Evolutionary conservation across 2,329 filamentous ascomycete species (phyloP).

Genomic region (Pseudogymnoascus pannorum): DNA sequence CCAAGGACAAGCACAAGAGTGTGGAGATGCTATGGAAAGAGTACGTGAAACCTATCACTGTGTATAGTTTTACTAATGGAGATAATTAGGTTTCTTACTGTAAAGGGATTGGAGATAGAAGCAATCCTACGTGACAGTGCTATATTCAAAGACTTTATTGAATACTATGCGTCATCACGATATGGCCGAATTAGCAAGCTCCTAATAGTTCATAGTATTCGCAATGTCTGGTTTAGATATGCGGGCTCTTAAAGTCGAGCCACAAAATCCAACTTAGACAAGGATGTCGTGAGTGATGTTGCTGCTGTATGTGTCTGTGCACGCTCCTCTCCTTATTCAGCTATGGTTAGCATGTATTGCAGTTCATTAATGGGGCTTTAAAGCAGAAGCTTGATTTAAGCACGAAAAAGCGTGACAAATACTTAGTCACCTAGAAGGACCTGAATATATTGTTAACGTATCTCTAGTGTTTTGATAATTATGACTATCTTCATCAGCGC

Average conservation of each 20-base stretch:
- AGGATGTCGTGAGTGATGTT: neutral
- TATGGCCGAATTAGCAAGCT: neutral
- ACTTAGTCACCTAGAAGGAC: neutral
- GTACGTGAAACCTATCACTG: neutral
- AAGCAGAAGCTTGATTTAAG: neutral
- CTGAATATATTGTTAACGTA: neutral
- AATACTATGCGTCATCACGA: constrained; percentile 10
- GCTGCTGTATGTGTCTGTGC: neutral
- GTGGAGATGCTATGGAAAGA: neutral
- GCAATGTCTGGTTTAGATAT: neutral
- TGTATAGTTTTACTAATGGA: neutral
- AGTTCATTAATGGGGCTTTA: neutral
- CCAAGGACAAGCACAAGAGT: neutral
- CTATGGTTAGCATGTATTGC: neutral
- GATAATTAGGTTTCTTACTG: neutral
- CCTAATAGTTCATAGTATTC: neutral
- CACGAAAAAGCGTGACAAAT: neutral
- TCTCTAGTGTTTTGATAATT: neutral
- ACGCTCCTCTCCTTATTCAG: neutral
- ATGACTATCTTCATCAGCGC: neutral
- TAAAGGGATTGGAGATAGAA: neutral
- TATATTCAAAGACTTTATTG: constrained; percentile 8
- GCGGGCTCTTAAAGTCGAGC: neutral
- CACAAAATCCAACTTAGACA: neutral
- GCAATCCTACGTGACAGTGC: neutral